Conservation (phyloP, 495 filamentous ascomycete genomes). For the Evernia prunastri region DNA sequence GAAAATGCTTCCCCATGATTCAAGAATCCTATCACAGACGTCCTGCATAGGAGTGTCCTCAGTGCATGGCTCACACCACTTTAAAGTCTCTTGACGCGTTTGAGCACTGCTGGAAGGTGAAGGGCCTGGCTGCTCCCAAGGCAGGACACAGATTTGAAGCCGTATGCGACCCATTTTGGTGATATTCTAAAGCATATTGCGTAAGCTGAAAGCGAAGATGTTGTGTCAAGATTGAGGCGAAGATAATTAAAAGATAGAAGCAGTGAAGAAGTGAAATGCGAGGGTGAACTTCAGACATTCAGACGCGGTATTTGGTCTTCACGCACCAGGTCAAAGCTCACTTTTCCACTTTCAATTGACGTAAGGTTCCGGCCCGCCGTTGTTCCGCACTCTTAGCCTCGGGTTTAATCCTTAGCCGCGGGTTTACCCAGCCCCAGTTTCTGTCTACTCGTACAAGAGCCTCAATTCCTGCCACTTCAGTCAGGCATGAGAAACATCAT, state of each 20-base stretch:
- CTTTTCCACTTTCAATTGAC: slow-evolving; percentile 5
- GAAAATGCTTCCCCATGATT: slow-evolving; percentile 18
- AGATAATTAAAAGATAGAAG: background rate
- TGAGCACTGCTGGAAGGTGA: slow-evolving; percentile 4
- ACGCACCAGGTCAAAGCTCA: slow-evolving; percentile 9
- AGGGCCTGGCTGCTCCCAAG: slow-evolving; percentile 9
- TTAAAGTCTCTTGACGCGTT: slow-evolving; percentile 19
- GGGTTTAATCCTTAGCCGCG: too few relatives aligned
- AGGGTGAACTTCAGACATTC: background rate
- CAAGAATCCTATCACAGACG: slow-evolving; percentile 16
- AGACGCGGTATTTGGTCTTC: slow-evolving; percentile 1
- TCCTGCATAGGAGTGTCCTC: slow-evolving; percentile 19
- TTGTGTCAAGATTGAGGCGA: background rate
- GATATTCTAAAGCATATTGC: background rate
- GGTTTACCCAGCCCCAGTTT: too few relatives aligned
- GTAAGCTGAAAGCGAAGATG: background rate
- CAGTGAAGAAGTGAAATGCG: background rate
- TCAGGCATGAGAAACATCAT: too few relatives aligned
- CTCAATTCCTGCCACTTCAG: too few relatives aligned
- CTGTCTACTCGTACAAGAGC: too few relatives aligned
- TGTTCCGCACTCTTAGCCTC: background rate
- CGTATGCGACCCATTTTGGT: slow-evolving; percentile 20
- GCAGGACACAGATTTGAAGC: slow-evolving; percentile 22
- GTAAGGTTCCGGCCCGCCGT: background rate
- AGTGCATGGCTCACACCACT: slow-evolving; percentile 18